Percentiles rank a stretch among this genome's conserved stretches.
Conservation (phyloP, 495 filamentous ascomycete genomes). For the Cenococcum geophilum region DNA sequence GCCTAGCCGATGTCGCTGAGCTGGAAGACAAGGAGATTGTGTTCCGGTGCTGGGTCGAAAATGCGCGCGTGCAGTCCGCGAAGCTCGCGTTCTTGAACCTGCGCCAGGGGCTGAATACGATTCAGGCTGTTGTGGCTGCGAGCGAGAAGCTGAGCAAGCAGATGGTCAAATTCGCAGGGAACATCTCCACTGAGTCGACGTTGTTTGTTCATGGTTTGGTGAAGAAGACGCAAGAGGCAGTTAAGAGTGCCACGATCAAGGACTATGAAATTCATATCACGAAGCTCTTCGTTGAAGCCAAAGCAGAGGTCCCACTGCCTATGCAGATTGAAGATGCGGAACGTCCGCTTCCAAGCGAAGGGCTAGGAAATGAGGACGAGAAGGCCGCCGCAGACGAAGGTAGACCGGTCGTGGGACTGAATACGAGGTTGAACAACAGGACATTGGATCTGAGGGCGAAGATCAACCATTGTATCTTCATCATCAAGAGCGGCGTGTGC, state of each 20-base stretch:
- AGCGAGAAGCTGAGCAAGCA: constrained; percentile 53
- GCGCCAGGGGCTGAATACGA: constrained; percentile 34
- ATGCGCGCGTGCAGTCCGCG: constrained; percentile 41
- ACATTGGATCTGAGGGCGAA: constrained; percentile 40
- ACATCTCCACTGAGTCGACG: constrained; percentile 70
- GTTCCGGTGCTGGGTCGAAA: constrained; percentile 39
- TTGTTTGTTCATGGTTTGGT: constrained; percentile 72
- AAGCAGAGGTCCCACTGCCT: constrained; percentile 58
- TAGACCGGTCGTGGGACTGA: constrained; percentile 39
- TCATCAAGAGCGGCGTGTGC: constrained; percentile 40
- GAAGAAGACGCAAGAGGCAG: constrained; percentile 64
- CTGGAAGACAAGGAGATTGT: constrained; percentile 33
- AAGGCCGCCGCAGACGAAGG: constrained; percentile 29
- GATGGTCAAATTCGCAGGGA: constrained; percentile 86
- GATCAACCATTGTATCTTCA: constrained; percentile 43
- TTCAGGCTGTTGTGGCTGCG: constrained; percentile 44
- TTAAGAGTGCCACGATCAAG: constrained; percentile 71
- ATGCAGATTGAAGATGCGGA: constrained; percentile 48
- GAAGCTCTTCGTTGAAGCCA: constrained; percentile 69
- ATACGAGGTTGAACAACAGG: constrained; percentile 42
- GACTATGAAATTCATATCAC: constrained; percentile 74
- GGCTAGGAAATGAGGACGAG: constrained; percentile 33
- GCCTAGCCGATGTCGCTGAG: constrained; percentile 28
- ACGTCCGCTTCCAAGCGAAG: constrained; percentile 37
- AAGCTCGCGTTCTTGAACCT: constrained; percentile 45